Evolutionary conservation across 148 eudicot species (phyloP).

Genomic region (Heliosperma pusillum): DNA sequence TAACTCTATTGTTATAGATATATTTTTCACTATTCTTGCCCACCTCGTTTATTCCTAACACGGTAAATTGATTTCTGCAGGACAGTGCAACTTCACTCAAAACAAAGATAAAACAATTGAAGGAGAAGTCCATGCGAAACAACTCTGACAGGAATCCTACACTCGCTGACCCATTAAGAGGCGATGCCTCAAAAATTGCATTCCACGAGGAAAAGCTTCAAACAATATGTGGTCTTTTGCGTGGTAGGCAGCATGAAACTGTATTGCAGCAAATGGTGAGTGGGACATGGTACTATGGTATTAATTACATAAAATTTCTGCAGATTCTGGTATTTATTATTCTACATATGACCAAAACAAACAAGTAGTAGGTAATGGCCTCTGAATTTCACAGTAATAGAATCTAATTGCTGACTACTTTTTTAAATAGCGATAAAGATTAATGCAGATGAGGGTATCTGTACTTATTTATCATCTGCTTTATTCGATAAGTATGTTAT

Average conservation of each 20-base stretch:
- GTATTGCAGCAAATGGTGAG: slow-evolving; percentile 57
- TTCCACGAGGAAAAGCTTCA: slow-evolving; percentile 51
- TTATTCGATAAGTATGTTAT: background rate
- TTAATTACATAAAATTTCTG: background rate
- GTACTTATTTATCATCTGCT: background rate
- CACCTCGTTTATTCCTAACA: slow-evolving; percentile 9
- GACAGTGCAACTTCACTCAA: slow-evolving; percentile 40
- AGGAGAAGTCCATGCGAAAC: slow-evolving; percentile 30
- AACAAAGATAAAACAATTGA: slow-evolving; percentile 47
- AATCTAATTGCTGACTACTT: background rate
- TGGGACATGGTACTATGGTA: background rate
- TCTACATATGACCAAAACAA: background rate
- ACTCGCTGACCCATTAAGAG: slow-evolving; percentile 36
- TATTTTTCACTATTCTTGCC: background rate
- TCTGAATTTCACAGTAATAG: background rate
- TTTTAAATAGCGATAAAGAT: background rate
- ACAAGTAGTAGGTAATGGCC: background rate
- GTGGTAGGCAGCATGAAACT: slow-evolving; percentile 37
- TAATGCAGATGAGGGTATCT: background rate
- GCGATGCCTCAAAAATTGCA: slow-evolving; percentile 41
- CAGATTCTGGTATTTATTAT: background rate
- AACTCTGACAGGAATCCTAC: slow-evolving; percentile 18
- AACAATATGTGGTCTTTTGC: slow-evolving; percentile 38
- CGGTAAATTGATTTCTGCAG: slow-evolving; percentile 30
- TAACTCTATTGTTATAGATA: background rate